Percentiles rank a stretch among this genome's conserved stretches.
Evolutionary conservation across 202 grass and related monocot genomes (phyloP).

Genomic region (Panicum virgatum): DNA sequence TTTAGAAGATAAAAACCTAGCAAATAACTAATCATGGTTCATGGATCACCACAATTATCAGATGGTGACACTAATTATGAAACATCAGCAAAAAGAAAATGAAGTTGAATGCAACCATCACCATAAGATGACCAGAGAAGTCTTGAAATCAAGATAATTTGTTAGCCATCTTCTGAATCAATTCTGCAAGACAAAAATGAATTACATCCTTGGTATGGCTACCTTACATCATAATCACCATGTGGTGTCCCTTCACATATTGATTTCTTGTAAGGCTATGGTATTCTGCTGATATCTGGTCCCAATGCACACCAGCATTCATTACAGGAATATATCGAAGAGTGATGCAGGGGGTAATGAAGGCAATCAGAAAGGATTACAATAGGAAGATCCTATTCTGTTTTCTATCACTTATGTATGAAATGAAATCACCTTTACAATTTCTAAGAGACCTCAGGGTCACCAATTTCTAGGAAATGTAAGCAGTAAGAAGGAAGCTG

Average conservation of each 20-base stretch:
- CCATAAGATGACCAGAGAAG: not conserved
- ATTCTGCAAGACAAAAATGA: not conserved
- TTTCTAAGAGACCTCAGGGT: not conserved
- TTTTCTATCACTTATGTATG: not conserved
- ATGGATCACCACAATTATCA: not conserved
- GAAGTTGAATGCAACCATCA: conserved; percentile 18
- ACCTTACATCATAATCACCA: not conserved
- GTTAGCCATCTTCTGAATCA: not conserved
- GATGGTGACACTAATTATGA: not conserved
- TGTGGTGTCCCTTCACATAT: not conserved
- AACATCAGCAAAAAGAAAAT: conserved; percentile 18
- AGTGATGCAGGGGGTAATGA: not conserved
- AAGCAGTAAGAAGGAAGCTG: not conserved
- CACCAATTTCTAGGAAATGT: not conserved
- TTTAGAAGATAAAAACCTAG: conserved; percentile 8
- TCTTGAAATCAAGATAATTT: not conserved
- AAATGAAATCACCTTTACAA: conserved; percentile 7
- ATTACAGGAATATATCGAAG: not conserved
- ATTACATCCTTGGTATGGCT: not conserved
- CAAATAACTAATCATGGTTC: not conserved
- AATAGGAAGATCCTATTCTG: not conserved
- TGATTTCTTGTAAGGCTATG: not conserved
- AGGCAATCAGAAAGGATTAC: not conserved
- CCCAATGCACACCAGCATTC: not conserved
- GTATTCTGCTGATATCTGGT: not conserved